phyloP scores from a whole-genome alignment of 2,329 filamentous ascomycete genomes.

The Alternaria brassicicola region DNA sequence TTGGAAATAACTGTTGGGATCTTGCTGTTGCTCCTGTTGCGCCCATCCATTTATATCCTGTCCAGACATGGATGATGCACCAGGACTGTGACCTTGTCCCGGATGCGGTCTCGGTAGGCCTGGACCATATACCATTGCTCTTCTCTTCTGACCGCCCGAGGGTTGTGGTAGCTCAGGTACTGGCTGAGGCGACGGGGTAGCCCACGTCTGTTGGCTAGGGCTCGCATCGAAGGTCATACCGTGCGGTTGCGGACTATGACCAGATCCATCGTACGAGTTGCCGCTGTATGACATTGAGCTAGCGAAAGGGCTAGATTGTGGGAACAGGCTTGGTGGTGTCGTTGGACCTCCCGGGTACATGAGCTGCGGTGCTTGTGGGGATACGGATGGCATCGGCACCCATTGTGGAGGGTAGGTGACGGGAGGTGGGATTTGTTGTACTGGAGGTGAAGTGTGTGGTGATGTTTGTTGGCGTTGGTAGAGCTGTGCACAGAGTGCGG shows the following conservation, averaged over 20 bases:
- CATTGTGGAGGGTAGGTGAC: slow-evolving; percentile 34
- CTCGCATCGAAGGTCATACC: slow-evolving; percentile 21
- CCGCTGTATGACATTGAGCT: slow-evolving; percentile 37
- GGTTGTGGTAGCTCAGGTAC: slow-evolving; percentile 43
- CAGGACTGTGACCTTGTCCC: slow-evolving; percentile 16
- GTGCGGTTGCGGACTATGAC: slow-evolving; percentile 23
- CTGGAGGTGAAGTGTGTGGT: slow-evolving; percentile 32
- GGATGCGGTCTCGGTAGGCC: slow-evolving; percentile 24
- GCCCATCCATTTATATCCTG: slow-evolving; percentile 5
- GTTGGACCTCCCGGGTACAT: slow-evolving; percentile 36
- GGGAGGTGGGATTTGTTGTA: slow-evolving; percentile 18
- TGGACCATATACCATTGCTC: slow-evolving; percentile 40
- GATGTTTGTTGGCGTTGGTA: slow-evolving; percentile 44
- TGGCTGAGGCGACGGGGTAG: slow-evolving; percentile 37
- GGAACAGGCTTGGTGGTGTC: slow-evolving; percentile 39
- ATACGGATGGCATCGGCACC: slow-evolving; percentile 32
- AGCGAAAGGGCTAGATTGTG: slow-evolving; percentile 38
- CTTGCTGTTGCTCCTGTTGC: not conserved
- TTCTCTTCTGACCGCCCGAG: slow-evolving; percentile 38
- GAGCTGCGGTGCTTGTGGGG: slow-evolving; percentile 31
- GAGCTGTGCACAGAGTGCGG: slow-evolving; percentile 50
- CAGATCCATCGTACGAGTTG: slow-evolving; percentile 27
- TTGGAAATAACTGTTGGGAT: slow-evolving; percentile 10
- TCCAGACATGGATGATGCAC: slow-evolving; percentile 4
- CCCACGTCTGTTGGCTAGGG: slow-evolving; percentile 25